Conservation (phyloP, 2,329 filamentous ascomycete species). For the Lasiodiplodia gonubiensis region DNA sequence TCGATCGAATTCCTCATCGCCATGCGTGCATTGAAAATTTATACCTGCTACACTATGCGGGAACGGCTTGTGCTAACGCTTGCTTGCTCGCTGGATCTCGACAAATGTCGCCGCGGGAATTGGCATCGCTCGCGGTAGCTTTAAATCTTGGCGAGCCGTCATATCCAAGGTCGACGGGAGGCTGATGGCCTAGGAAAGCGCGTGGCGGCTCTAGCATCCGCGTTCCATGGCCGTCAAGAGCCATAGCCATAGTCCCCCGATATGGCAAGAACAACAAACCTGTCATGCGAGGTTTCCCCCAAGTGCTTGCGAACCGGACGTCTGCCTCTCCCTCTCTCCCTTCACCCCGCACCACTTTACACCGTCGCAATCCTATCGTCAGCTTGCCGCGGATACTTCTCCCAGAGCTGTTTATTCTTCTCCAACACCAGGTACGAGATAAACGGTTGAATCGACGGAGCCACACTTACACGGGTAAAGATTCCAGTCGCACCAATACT, state of each 20-base stretch:
- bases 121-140: background rate
- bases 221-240: background rate
- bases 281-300: background rate
- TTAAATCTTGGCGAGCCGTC: background rate
- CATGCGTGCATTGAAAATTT: background rate
- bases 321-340: background rate
- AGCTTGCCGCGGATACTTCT: background rate
- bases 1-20: background rate
- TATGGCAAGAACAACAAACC: background rate
- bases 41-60: background rate
- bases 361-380: background rate
- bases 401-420: background rate
- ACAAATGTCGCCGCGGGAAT: background rate
- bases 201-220: background rate
- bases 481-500: background rate
- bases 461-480: background rate
- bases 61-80: background rate
- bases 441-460: background rate
- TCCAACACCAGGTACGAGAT: background rate
- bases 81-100: background rate
- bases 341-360: background rate
- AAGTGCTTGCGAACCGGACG: background rate
- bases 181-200: background rate
- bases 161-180: background rate
- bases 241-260: background rate